Evolutionary conservation across 192 early-diverging fungal species (phyloP).

Genomic region (Podila horticola): DNA sequence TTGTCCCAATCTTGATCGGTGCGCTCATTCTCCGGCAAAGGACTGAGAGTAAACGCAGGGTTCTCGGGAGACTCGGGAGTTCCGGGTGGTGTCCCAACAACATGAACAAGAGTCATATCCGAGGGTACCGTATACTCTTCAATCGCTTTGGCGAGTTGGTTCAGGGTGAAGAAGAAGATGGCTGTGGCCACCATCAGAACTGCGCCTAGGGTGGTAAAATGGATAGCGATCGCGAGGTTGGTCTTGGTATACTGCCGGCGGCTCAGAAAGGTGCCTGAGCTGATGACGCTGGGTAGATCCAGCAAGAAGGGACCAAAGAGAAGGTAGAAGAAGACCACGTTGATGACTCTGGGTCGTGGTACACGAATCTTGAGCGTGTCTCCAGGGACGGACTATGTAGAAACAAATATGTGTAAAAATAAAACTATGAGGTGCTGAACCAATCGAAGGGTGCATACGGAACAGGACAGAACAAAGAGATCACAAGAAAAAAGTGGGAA

Average conservation of each 20-base stretch:
- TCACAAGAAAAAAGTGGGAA: neutral
- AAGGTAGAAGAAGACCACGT: conserved; percentile 32
- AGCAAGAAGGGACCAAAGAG: conserved; percentile 46
- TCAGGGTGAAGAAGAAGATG: conserved; percentile 42
- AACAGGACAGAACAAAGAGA: neutral
- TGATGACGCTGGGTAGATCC: conserved; percentile 49
- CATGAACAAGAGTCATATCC: conserved; percentile 27
- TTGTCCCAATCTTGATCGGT: conserved; percentile 28
- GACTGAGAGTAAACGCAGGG: conserved; percentile 30
- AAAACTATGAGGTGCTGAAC: neutral
- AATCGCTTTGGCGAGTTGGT: conserved; percentile 40
- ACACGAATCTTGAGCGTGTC: conserved; percentile 34
- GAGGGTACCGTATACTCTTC: conserved; percentile 44
- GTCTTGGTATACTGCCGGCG: conserved; percentile 34
- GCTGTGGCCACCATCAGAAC: conserved; percentile 26
- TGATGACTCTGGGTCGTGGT: conserved; percentile 34
- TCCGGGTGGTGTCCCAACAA: conserved; percentile 1
- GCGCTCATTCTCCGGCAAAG: conserved; percentile 29
- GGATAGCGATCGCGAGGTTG: conserved; percentile 41
- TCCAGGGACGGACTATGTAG: conserved; percentile 24
- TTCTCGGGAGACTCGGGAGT: neutral
- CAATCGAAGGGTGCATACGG: neutral
- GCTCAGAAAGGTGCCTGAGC: conserved; percentile 48
- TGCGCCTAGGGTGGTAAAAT: conserved; percentile 34
- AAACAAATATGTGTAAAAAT: neutral